These are phyloP conservation scores for Pochonia chlamydosporia DNA, from an alignment of 2,329 filamentous ascomycete genomes.

Conservation along the genomic window DNA sequence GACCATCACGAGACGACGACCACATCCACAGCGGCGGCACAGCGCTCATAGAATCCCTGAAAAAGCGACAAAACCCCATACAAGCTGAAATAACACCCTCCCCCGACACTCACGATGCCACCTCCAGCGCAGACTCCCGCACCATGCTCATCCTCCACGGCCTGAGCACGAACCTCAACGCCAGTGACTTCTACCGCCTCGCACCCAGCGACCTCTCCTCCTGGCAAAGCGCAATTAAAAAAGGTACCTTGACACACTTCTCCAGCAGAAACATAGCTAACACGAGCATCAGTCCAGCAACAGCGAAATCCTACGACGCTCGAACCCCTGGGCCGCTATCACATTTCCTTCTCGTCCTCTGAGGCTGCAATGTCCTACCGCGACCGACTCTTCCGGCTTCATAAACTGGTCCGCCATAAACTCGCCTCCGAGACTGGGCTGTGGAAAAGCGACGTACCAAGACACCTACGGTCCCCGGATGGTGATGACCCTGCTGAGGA, in stretches of 20 bases:
- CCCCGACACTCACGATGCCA: neutral
- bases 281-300: slow-evolving; percentile 47
- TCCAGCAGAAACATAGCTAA: neutral
- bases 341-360: slow-evolving; percentile 58
- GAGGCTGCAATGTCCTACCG: slow-evolving; percentile 58
- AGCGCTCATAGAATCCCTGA: slow-evolving; percentile 1
- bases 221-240: slow-evolving; percentile 59
- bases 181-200: slow-evolving; percentile 67
- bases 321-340: slow-evolving; percentile 59
- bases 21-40: neutral
- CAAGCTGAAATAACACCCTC: neutral
- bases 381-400: slow-evolving; percentile 26
- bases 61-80: neutral
- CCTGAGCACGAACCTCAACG: slow-evolving; percentile 52
- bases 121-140: slow-evolving; percentile 4
- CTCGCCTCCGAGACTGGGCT: slow-evolving; percentile 22
- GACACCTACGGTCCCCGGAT: slow-evolving; percentile 16
- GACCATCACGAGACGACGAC: neutral
- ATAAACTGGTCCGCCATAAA: slow-evolving; percentile 23
- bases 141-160: slow-evolving; percentile 51
- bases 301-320: slow-evolving; percentile 58
- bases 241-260: slow-evolving; percentile 32
- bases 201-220: slow-evolving; percentile 59
- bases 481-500: slow-evolving; percentile 15
- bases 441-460: slow-evolving; percentile 23